Percentiles rank a stretch among this genome's conserved stretches.
phyloP scores from a whole-genome alignment of 805 yeast genomes.

The Kregervanrija pseudodelftensis region DNA sequence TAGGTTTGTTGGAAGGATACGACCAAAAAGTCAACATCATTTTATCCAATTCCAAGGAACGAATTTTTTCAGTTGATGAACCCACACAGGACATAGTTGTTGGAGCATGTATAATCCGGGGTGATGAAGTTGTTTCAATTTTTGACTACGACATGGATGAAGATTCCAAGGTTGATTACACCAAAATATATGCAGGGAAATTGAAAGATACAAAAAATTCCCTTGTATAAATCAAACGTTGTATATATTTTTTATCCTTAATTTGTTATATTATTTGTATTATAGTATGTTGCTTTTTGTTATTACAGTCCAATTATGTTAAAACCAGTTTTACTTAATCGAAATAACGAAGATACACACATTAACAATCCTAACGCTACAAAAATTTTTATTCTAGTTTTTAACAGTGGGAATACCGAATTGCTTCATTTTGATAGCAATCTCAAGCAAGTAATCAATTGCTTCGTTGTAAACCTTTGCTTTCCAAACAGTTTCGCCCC shows the following conservation, averaged over 20 bases:
- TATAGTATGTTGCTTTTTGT: too few species aligned
- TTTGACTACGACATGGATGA: constrained; percentile 43
- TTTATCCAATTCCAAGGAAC: constrained; percentile 43
- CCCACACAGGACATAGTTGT: constrained; percentile 32
- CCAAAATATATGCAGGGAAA: constrained; percentile 16
- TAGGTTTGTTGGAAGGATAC: constrained; percentile 48
- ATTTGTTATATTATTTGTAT: too few species aligned
- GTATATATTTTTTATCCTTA: too few species aligned
- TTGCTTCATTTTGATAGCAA: constrained; percentile 77
- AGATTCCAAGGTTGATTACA: constrained; percentile 37
- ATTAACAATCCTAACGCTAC: neutral
- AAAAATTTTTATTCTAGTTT: constrained; percentile 4
- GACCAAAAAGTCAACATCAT: constrained; percentile 61
- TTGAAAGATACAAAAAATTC: constrained; percentile 27
- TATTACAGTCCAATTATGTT: too few species aligned
- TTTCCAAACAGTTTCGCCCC: constrained; percentile 91
- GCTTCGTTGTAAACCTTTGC: constrained; percentile 93
- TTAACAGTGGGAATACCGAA: constrained; percentile 51
- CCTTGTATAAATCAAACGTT: constrained; percentile 4
- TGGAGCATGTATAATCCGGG: constrained; percentile 50
- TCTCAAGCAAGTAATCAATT: constrained; percentile 77
- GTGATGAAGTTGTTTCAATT: constrained; percentile 50
- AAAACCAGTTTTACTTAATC: too few species aligned
- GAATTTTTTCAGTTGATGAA: constrained; percentile 38
- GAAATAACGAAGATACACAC: neutral